A percentile compares a stretch with the other conserved stretches of the same genome.
Evolutionary conservation across 106 monocot species (phyloP).

Genomic region (Chionographis japonica): DNA sequence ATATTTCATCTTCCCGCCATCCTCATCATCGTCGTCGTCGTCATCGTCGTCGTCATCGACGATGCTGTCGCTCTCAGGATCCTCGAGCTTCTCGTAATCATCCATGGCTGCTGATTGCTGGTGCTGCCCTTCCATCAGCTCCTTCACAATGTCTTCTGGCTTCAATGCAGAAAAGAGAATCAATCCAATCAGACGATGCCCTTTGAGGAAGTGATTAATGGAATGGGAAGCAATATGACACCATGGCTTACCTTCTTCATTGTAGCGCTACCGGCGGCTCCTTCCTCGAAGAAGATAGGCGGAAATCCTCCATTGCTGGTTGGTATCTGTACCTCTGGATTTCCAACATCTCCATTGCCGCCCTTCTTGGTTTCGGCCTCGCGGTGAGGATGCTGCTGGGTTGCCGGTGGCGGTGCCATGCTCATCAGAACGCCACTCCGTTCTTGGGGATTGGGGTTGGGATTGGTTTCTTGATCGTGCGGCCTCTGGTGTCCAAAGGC

Average conservation of each 20-base stretch:
- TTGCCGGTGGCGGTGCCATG: background rate
- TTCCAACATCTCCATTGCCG: background rate
- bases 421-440: too few species aligned
- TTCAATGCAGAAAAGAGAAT: slow-evolving; percentile 32
- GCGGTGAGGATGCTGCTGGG: background rate
- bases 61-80: slow-evolving; percentile 15
- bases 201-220: background rate
- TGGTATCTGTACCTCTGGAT: background rate
- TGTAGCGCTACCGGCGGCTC: background rate
- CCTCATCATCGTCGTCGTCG: slow-evolving; percentile 53
- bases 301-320: slow-evolving; percentile 38
- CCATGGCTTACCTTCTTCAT: slow-evolving; percentile 23
- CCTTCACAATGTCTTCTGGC: slow-evolving; percentile 67
- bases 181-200: background rate
- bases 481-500: background rate
- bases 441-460: slow-evolving; percentile 3
- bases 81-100: slow-evolving; percentile 17
- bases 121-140: slow-evolving; percentile 33
- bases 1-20: slow-evolving; percentile 40
- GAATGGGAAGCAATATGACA: background rate
- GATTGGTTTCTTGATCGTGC: slow-evolving; percentile 2
- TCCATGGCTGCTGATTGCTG: slow-evolving; percentile 2
- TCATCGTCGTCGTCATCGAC: slow-evolving; percentile 32
- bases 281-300: slow-evolving; percentile 30
- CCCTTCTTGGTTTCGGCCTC: background rate